Evolutionary conservation across 2,329 filamentous ascomycete species (phyloP), one percentile per base, ranked within the genome.

Genomic region (Verruconis gallopava): DNA sequence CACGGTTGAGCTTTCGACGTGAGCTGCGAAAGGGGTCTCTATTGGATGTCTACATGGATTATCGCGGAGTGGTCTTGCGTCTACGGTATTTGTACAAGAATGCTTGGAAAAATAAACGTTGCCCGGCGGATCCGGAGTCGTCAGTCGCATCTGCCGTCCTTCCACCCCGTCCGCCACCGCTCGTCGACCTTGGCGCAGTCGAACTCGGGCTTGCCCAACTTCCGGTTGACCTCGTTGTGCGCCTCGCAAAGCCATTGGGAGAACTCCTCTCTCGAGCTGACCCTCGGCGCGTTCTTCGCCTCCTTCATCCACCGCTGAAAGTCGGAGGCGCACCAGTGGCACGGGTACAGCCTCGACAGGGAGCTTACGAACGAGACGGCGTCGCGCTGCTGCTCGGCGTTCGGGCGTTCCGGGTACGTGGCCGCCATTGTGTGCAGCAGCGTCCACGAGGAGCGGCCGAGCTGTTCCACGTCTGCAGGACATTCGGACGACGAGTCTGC

Each of bases 321-420:
- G 57, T 96, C 89, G 46, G 89, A 81, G 22, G 88, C 91, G 61
- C 91, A 98, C 3, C 82, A 75, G 85, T 88, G 94, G 67, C 91
- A 98, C 3, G 91, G 91, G 56, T 98, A 98, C 15, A 96, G 63
- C 50, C 81, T 81, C 19, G 83, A 79, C 59, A 98, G 93, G 2
- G 86, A 69, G 18, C 68, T 65, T 52, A 98, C 71, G 63, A 98
- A 96, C 40, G 75, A 71, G 43, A 70, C 69, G 51, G 93, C 80
- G 51, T 95, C 81, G 21, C 66, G 65, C 57, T 95, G 85, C 51
- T 94, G 75, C 6, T 67, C 60, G 1, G 67, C 59, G 0, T 79
- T 75, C 0, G 91, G 85, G 5, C 58, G 62, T 5, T 72, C 67
- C 1, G 91, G 91, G 59, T 96, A 98, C 12, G 76, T 76, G 1